phyloP scores from a whole-genome alignment of 495 filamentous ascomycete genomes.

The Tirmania nivea region DNA sequence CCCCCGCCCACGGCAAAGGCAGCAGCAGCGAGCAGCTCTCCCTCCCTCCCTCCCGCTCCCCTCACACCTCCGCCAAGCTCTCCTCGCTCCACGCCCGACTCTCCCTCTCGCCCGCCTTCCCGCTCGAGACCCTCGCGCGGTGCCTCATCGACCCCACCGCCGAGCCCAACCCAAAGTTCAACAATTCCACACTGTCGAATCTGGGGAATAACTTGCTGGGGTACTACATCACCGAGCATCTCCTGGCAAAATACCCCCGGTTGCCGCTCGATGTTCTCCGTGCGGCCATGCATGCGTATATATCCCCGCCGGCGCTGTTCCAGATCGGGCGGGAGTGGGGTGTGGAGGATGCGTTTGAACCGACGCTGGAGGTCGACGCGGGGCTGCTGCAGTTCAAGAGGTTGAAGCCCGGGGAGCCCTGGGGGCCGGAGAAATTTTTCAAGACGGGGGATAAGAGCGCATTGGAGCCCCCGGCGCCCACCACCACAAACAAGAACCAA shows the following conservation, averaged over 20 bases:
- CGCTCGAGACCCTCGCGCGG: slow-evolving; percentile 65
- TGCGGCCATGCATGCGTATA: slow-evolving; percentile 62
- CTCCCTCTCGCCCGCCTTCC: slow-evolving; percentile 47
- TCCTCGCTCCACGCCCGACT: slow-evolving; percentile 84
- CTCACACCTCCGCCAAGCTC: slow-evolving; percentile 67
- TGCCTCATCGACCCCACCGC: slow-evolving; percentile 68
- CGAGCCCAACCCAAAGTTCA: slow-evolving; percentile 50
- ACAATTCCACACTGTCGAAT: slow-evolving; percentile 59
- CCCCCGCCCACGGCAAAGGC: neutral
- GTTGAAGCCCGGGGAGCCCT: slow-evolving; percentile 29
- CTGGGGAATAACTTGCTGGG: slow-evolving; percentile 64
- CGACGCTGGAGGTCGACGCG: slow-evolving; percentile 78
- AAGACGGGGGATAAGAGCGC: neutral
- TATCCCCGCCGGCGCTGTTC: slow-evolving; percentile 46
- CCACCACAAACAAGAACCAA: neutral
- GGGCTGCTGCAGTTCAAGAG: slow-evolving; percentile 68
- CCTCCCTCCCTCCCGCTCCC: slow-evolving; percentile 46
- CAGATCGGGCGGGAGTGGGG: slow-evolving; percentile 67
- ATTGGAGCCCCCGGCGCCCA: slow-evolving; percentile 1
- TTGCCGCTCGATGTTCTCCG: slow-evolving; percentile 65
- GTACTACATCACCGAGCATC: slow-evolving; percentile 69
- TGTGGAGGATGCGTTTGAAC: slow-evolving; percentile 58
- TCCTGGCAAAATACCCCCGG: slow-evolving; percentile 70
- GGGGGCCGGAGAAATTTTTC: neutral
- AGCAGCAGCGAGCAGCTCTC: neutral